Evolutionary conservation across 1,284 basidiomycete species (phyloP).

Genomic region (Ceratobasidium sp.): DNA sequence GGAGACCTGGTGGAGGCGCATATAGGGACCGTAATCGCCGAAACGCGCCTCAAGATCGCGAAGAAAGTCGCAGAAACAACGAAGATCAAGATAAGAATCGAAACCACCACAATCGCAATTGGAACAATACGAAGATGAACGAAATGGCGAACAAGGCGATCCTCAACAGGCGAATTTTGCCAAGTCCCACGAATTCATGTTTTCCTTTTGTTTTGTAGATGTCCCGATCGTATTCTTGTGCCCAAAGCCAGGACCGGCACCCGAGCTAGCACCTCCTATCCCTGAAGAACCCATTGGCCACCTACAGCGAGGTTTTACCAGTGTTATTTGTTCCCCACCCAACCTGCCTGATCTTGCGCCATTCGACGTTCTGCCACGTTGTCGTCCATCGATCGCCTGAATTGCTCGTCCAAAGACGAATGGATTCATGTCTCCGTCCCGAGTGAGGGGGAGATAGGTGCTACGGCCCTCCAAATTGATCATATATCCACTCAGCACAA

Average conservation of each 20-base stretch:
- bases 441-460: slow-evolving; percentile 24
- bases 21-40: background rate
- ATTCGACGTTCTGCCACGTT: background rate
- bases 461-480: too few relatives aligned
- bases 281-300: too few relatives aligned
- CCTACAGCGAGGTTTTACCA: too few relatives aligned
- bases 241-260: too few relatives aligned
- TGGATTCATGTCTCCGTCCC: background rate
- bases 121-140: background rate
- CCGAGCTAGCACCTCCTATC: too few relatives aligned
- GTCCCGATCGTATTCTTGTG: too few relatives aligned
- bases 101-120: background rate
- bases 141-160: background rate
- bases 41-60: background rate
- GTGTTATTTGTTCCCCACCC: background rate
- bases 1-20: background rate
- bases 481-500: slow-evolving; percentile 11
- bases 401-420: background rate
- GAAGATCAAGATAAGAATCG: background rate
- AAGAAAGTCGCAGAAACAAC: background rate
- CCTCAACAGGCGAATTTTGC: background rate
- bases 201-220: background rate
- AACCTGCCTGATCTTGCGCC: slow-evolving; percentile 1
- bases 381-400: background rate
- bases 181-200: background rate